These are phyloP conservation scores for Protea cynaroides DNA, from an alignment of 164 flowering plant genomes.

Conservation along the genomic window DNA sequence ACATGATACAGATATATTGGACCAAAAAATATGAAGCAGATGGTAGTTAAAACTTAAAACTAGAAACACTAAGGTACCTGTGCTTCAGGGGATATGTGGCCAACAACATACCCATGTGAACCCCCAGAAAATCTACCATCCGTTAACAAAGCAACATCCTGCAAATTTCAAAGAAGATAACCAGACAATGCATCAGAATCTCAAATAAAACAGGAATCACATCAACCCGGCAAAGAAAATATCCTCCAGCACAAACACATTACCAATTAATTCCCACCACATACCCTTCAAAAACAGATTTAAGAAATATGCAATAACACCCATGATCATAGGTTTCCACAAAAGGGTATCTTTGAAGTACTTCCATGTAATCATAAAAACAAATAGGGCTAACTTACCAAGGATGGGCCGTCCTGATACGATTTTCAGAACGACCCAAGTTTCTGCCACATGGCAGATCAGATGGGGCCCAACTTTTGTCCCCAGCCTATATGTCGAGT, in stretches of 20 bases:
- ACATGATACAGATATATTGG: no score
- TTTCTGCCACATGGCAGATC: no score
- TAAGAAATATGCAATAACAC: background rate
- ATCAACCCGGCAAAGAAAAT: background rate
- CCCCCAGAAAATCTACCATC: conserved; percentile 99
- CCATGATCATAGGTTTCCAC: background rate
- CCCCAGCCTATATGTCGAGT: no score
- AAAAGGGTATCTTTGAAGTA: background rate
- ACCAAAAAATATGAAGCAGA: no score
- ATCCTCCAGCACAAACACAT: background rate
- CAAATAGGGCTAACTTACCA: background rate
- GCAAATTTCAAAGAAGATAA: conserved; percentile 19
- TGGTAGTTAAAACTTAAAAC: no score
- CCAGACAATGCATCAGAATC: background rate
- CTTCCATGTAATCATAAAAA: background rate
- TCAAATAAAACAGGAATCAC: background rate
- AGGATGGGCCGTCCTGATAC: no score
- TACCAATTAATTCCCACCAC: background rate
- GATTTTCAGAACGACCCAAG: no score
- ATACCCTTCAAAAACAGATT: background rate
- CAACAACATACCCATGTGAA: conserved; percentile 96
- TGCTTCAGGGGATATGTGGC: conserved; percentile 97
- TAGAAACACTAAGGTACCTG: conserved; percentile 38
- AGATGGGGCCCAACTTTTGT: no score
- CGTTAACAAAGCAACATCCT: conserved; percentile 90